Conservation (phyloP, 2,329 filamentous ascomycete genomes). For the Chalaropsis ovoidea region DNA sequence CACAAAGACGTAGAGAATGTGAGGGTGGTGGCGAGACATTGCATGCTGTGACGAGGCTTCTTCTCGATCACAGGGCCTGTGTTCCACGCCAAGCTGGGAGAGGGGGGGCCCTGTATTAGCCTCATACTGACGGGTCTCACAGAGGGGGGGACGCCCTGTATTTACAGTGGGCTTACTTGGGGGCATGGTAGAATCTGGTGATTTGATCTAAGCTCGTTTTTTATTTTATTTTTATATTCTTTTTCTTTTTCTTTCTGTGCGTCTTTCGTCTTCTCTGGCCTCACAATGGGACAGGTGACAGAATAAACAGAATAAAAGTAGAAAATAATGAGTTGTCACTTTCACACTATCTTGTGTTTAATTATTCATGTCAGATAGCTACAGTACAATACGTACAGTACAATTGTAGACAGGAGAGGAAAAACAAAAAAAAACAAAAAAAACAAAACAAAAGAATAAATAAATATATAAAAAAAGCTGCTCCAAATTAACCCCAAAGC, state of each 20-base stretch:
- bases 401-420: not conserved
- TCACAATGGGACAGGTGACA: not conserved
- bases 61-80: constrained; percentile 8
- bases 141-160: not conserved
- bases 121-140: too few relatives aligned
- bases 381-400: not conserved
- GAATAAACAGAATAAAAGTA: not conserved
- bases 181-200: not conserved
- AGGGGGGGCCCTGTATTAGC: not conserved
- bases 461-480: too few relatives aligned
- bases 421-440: too few relatives aligned
- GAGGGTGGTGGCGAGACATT: too few relatives aligned
- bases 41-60: not conserved
- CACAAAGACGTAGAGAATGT: too few relatives aligned
- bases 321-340: not conserved
- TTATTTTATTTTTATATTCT: too few relatives aligned
- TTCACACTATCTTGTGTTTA: not conserved
- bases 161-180: not conserved
- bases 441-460: too few relatives aligned
- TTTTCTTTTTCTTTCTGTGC: not conserved
- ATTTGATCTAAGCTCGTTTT: not conserved
- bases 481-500: too few relatives aligned
- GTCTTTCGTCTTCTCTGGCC: not conserved
- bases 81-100: not conserved
- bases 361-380: not conserved